Evolutionary conservation across 495 filamentous ascomycete genomes (phyloP), one percentile per base, ranked within the genome.

Genomic region (Rusavskia elegans): DNA sequence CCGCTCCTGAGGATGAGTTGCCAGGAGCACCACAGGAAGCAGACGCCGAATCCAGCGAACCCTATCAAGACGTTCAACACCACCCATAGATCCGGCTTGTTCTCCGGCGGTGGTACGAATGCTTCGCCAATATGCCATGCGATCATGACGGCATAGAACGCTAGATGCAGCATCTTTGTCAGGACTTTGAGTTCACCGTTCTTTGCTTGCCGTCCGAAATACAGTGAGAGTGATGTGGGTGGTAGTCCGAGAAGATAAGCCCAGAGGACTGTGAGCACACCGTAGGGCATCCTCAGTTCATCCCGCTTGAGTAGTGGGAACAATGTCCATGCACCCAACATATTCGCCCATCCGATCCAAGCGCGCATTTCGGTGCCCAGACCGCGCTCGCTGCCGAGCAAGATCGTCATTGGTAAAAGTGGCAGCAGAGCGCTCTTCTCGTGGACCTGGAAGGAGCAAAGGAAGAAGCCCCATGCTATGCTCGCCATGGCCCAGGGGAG

Each of bases 381-480:
- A 0, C 88, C 88, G 38, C 84, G 78, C 46, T 81, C 76, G 5
- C 83, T 80, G 16, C 84, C 84, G 19, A 97, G 76, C 5, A 95
- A 70, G 9, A 95, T 68, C 0, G 89, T 95, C 81, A 90, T 92
- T 0, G 92, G 92, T 54, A 95, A 78, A 23, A 97, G 71, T 3
- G 92, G 92, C 0, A 98, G 76, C 5, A 98, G 71, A 0, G 94
- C 87, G 57, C 86, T 93, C 70, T 98, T 98, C 67, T 98, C 92
- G 64, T 98, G 92, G 0, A 98, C 92, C 57, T 98, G 92, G 67
- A 95, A 98, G 50, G 85, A 89, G 66, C 89, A 95, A 11, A 98
- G 69, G 66, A 96, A 98, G 71, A 98, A 98, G 2, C 85, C 92
- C 92, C 92, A 98, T 1, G 89, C 83, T 0, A 83, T 86, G 16